Evolutionary conservation across 2,329 filamentous ascomycete genomes (phyloP).

Genomic region (Cladosporium sp.): DNA sequence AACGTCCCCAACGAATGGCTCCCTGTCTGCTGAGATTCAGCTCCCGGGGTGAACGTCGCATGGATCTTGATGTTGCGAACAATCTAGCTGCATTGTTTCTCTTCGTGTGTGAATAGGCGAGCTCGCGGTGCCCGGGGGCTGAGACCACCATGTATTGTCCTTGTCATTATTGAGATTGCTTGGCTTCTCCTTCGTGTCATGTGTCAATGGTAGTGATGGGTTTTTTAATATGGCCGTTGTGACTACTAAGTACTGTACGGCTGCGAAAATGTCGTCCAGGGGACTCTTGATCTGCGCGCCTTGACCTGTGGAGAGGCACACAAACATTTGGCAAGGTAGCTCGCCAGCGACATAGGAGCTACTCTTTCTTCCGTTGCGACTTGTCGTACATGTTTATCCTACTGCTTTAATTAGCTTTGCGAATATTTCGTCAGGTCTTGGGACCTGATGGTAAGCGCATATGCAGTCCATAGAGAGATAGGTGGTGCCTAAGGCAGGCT

Average conservation of each 20-base stretch:
- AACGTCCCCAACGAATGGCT: background rate
- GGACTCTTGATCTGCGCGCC: background rate
- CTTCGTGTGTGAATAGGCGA: background rate
- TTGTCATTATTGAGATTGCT: background rate
- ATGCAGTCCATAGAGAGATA: background rate
- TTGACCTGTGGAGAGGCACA: background rate
- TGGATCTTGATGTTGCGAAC: background rate
- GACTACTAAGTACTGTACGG: background rate
- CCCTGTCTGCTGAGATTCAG: background rate
- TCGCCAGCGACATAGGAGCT: background rate
- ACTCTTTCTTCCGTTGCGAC: background rate
- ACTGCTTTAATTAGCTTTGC: background rate
- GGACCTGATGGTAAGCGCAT: background rate
- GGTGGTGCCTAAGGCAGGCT: background rate
- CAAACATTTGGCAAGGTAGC: background rate
- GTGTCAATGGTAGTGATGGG: background rate
- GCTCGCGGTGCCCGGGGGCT: background rate
- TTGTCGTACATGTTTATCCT: background rate
- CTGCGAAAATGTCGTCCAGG: background rate
- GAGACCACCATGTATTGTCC: background rate
- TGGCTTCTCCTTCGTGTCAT: background rate
- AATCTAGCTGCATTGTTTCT: background rate
- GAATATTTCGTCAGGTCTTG: background rate
- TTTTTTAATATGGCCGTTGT: background rate
- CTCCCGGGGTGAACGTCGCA: background rate